Conservation (phyloP, 257 asterid genomes). For the Nicotiana sylvestris region DNA sequence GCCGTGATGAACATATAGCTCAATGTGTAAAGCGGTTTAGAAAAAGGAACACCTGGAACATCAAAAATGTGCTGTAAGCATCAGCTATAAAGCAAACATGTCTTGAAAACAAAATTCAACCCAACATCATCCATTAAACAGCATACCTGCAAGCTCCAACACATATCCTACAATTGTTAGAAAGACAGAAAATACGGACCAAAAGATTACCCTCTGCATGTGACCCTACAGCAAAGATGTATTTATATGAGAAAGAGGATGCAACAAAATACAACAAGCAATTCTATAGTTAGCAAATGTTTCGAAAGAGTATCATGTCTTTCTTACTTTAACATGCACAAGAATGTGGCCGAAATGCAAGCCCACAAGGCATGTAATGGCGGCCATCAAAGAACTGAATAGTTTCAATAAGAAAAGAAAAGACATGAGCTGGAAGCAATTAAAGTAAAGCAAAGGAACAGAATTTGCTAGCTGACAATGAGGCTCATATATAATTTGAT, state of each 20-base stretch:
- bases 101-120: not conserved
- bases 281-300: constrained; percentile 9
- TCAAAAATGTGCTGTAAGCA: not conserved
- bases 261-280: constrained; percentile 14
- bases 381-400: constrained; percentile 83
- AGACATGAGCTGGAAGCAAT: constrained; percentile 3
- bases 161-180: constrained; percentile 52
- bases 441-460: constrained; percentile 11
- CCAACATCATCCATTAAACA: not conserved
- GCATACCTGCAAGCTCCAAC: constrained; percentile 47
- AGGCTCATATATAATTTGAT: not conserved
- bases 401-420: constrained; percentile 22
- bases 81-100: constrained; percentile 1
- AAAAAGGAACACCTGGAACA: constrained; percentile 67
- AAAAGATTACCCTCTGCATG: constrained; percentile 47
- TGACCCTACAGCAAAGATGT: constrained; percentile 43
- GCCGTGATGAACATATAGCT: constrained; percentile 82
- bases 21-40: constrained; percentile 78
- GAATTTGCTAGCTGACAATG: not conserved
- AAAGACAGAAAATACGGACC: constrained; percentile 62
- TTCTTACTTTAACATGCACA: constrained; percentile 63
- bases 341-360: constrained; percentile 84
- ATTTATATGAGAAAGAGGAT: constrained; percentile 5
- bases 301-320: constrained; percentile 12
- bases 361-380: constrained; percentile 76